Conservation (phyloP, 192 early-diverging fungal species). For the Backusella tarrabulga region DNA sequence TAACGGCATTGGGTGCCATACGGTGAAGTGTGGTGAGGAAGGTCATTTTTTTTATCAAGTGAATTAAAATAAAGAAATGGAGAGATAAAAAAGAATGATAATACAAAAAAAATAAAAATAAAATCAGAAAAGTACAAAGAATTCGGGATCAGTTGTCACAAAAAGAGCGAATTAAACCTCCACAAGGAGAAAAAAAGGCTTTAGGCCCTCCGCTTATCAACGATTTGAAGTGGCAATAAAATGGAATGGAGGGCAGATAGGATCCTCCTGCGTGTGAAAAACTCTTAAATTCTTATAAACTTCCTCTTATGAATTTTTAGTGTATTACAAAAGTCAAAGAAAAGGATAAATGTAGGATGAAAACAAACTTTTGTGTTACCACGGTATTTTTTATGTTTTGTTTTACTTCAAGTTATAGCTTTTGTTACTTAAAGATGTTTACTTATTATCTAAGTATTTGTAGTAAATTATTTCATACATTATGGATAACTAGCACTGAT, state of each 20-base stretch:
- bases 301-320: slow-evolving; percentile 2
- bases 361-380: background rate
- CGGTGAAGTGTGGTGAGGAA: slow-evolving; percentile 18
- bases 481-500: background rate
- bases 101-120: background rate
- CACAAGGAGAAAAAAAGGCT: background rate
- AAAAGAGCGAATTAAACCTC: slow-evolving; percentile 2
- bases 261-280: slow-evolving; percentile 1
- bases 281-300: slow-evolving; percentile 9
- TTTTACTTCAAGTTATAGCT: background rate
- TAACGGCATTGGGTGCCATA: slow-evolving; percentile 25
- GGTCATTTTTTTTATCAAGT: background rate
- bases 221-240: background rate
- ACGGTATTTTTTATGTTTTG: background rate
- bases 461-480: background rate
- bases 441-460: background rate
- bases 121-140: background rate
- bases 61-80: background rate
- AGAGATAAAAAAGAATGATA: slow-evolving; percentile 10
- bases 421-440: background rate
- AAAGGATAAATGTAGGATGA: slow-evolving; percentile 1
- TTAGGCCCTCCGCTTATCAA: background rate
- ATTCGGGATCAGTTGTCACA: background rate
- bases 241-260: background rate
- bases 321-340: background rate